phyloP scores from a whole-genome alignment of 2,329 filamentous ascomycete genomes.

The Pyrenophora teres region DNA sequence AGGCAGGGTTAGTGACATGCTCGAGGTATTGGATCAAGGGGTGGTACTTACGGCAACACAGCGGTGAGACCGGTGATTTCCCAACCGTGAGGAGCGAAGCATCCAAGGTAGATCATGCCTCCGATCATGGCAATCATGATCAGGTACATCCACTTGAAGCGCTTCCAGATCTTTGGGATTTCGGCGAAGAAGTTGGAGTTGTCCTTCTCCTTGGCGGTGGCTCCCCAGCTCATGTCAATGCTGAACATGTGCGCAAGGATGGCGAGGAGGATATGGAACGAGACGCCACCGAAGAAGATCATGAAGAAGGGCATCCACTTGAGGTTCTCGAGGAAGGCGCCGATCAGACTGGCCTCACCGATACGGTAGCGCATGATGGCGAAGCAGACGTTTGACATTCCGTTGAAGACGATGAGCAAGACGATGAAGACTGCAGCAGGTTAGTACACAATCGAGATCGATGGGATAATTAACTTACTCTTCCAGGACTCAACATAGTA shows the following conservation, averaged over 20 bases:
- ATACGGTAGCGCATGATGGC: constrained; percentile 66
- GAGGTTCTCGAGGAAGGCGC: constrained; percentile 60
- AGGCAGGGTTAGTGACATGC: constrained; percentile 2
- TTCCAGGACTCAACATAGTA: constrained; percentile 76
- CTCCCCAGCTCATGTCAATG: constrained; percentile 83
- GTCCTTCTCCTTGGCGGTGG: constrained; percentile 80
- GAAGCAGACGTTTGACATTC: constrained; percentile 62
- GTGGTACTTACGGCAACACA: constrained; percentile 62
- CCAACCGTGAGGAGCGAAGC: constrained; percentile 67
- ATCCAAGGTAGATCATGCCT: constrained; percentile 69
- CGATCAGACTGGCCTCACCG: constrained; percentile 57
- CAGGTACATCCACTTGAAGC: constrained; percentile 69
- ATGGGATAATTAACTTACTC: constrained; percentile 37
- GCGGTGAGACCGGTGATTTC: constrained; percentile 60
- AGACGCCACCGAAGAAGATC: constrained; percentile 80
- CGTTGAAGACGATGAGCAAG: constrained; percentile 67
- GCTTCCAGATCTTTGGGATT: constrained; percentile 76
- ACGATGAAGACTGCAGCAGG: constrained; percentile 62
- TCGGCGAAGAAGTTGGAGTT: constrained; percentile 86
- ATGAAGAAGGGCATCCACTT: constrained; percentile 69
- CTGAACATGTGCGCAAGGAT: constrained; percentile 81
- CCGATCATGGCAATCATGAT: constrained; percentile 66
- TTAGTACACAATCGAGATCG: background rate
- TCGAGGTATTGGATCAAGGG: background rate
- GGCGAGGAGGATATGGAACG: constrained; percentile 77